phyloP scores from a whole-genome alignment of 768 basidiomycete species.

The Naganishia onofrii region DNA sequence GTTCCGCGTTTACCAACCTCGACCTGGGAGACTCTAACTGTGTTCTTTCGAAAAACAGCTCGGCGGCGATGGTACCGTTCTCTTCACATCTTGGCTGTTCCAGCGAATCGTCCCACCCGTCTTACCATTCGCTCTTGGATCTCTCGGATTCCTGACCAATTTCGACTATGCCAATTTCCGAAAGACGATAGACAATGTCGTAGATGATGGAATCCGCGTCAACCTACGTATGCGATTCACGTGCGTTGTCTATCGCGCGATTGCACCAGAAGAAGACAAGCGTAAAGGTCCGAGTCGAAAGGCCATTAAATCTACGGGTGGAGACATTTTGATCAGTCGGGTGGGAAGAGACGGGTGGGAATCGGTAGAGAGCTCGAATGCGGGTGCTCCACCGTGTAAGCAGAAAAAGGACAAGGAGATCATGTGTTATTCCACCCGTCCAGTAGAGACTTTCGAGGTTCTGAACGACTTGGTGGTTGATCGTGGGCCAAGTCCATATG shows the following conservation, averaged over 20 bases:
- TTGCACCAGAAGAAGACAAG: conserved; percentile 67
- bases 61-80: conserved; percentile 95
- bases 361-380: conserved; percentile 68
- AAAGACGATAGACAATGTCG: conserved; percentile 79
- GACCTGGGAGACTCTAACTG: no score
- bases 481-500: conserved; percentile 95
- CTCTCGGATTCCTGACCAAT: conserved; percentile 95
- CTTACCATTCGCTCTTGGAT: conserved; percentile 92
- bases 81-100: conserved; percentile 99
- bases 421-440: conserved; percentile 92
- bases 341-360: conserved; percentile 91
- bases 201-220: conserved; percentile 91
- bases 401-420: conserved; percentile 84
- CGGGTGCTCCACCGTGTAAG: conserved; percentile 35
- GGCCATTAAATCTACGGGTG: conserved; percentile 87
- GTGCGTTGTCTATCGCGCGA: conserved; percentile 93
- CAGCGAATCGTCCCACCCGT: conserved; percentile 98
- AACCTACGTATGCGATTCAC: conserved; percentile 99
- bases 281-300: conserved; percentile 57
- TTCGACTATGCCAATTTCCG: conserved; percentile 90
- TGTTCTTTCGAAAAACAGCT: conserved; percentile 60
- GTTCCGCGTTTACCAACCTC: no score
- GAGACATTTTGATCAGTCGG: conserved; percentile 95
- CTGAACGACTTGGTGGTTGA: conserved; percentile 97
- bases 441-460: conserved; percentile 94